Evolutionary conservation across 257 asterid genomes (phyloP).

Genomic region (Rubia yunnanensis): DNA sequence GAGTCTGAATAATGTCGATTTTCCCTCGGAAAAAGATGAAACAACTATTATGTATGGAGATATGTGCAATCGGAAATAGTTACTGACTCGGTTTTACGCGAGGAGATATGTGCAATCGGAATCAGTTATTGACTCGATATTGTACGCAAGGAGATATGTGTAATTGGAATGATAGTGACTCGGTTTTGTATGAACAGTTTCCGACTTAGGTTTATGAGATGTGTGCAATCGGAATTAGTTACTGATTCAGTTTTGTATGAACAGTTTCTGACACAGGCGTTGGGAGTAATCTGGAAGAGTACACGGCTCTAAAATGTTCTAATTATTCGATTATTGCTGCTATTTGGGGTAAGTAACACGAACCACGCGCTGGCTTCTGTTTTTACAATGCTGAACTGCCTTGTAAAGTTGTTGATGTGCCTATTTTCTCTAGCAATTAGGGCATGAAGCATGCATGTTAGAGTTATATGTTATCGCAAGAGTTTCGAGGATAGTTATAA

Average conservation of each 20-base stretch:
- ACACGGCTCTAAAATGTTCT: slow-evolving; percentile 29
- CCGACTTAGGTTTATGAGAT: slow-evolving; percentile 60
- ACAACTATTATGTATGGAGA: not conserved
- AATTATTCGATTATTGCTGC: slow-evolving; percentile 22
- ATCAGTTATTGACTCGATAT: not conserved
- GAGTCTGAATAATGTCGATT: not conserved
- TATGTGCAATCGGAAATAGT: not conserved
- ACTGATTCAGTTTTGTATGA: slow-evolving; percentile 4
- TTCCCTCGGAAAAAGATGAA: not conserved
- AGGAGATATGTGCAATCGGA: slow-evolving; percentile 5
- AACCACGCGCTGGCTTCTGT: not conserved
- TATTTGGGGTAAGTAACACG: slow-evolving; percentile 57
- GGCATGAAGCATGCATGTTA: not conserved
- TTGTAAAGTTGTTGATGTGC: not conserved
- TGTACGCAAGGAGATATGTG: not conserved
- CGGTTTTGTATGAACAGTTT: slow-evolving; percentile 36
- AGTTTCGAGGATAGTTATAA: not conserved
- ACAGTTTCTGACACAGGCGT: slow-evolving; percentile 86
- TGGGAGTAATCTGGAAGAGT: slow-evolving; percentile 60
- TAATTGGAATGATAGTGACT: not conserved
- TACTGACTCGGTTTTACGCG: not conserved
- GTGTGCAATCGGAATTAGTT: not conserved
- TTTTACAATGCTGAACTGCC: not conserved
- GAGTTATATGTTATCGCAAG: not conserved
- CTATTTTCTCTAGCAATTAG: not conserved